Conservation (phyloP, 345 rosid species). For the Combretum micranthum region DNA sequence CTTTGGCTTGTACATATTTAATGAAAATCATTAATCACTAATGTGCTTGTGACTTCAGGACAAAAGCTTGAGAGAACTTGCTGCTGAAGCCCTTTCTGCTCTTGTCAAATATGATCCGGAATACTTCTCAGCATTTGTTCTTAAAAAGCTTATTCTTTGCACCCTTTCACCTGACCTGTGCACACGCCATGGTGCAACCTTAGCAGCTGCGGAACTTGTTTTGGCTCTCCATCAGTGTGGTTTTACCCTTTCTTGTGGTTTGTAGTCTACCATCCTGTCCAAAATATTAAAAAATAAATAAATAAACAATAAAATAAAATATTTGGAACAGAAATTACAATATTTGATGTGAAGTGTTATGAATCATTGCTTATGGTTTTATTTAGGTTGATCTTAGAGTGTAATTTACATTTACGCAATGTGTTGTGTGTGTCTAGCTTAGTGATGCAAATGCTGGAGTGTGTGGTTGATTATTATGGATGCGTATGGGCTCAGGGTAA, state of each 20-base stretch:
- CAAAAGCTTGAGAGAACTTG: conserved; percentile 86
- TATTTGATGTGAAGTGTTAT: conserved; percentile 8
- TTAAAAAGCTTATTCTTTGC: conserved; percentile 65
- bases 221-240: conserved; percentile 61
- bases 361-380: too few relatives aligned
- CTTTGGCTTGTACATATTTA: neutral
- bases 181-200: conserved; percentile 91
- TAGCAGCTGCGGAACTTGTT: conserved; percentile 78
- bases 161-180: conserved; percentile 91
- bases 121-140: conserved; percentile 52
- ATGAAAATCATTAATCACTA: conserved; percentile 5
- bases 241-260: conserved; percentile 54
- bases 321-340: neutral
- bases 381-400: too few relatives aligned
- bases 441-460: too few relatives aligned
- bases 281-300: neutral
- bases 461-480: too few relatives aligned
- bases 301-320: too few relatives aligned
- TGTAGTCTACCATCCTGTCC: conserved; percentile 24
- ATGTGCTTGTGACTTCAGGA: conserved; percentile 40
- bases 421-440: too few relatives aligned
- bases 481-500: too few relatives aligned
- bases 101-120: conserved; percentile 77
- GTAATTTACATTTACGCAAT: too few relatives aligned
- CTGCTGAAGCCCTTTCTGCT: conserved; percentile 80